Conservation (phyloP, 768 basidiomycete genomes). For the Phlebiopsis gigantea region DNA sequence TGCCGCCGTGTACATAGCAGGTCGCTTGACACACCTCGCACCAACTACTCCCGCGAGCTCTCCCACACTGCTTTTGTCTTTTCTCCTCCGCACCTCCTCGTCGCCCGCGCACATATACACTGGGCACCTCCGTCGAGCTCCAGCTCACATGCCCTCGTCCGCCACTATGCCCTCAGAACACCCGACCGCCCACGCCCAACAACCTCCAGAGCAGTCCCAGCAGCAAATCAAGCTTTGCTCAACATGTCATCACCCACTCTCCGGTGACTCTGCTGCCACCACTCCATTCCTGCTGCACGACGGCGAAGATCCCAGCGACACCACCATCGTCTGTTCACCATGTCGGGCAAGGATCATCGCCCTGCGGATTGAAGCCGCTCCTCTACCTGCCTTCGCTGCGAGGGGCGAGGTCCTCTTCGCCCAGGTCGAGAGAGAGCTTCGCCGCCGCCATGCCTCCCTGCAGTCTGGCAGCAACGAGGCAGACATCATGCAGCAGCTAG, state of each 20-base stretch:
- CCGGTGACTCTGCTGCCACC: slow-evolving; percentile 22
- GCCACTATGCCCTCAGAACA: slow-evolving; percentile 50
- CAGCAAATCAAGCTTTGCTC: slow-evolving; percentile 30
- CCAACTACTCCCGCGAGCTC: slow-evolving; percentile 4
- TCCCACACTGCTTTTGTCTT: slow-evolving; percentile 13
- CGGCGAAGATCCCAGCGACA: slow-evolving; percentile 22
- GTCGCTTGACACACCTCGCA: slow-evolving; percentile 6
- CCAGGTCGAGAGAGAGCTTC: slow-evolving; percentile 27
- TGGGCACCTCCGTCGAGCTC: slow-evolving; percentile 8
- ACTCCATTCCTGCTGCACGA: slow-evolving; percentile 22
- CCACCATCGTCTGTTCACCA: slow-evolving; percentile 38
- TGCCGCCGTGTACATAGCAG: slow-evolving; percentile 13
- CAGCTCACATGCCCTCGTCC: slow-evolving; percentile 15
- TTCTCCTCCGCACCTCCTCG: slow-evolving; percentile 14
- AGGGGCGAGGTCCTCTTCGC: slow-evolving; percentile 18
- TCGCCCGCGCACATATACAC: slow-evolving; percentile 15
- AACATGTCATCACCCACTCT: slow-evolving; percentile 27
- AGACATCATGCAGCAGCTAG: slow-evolving; percentile 11
- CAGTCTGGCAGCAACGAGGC: slow-evolving; percentile 30
- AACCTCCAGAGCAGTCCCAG: slow-evolving; percentile 16
- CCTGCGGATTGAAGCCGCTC: slow-evolving; percentile 17
- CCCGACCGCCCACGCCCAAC: slow-evolving; percentile 22
- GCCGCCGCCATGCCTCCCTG: slow-evolving; percentile 23
- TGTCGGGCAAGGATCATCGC: slow-evolving; percentile 39
- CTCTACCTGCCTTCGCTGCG: slow-evolving; percentile 9